A percentile compares a stretch with the other conserved stretches of the same genome.
phyloP scores from a whole-genome alignment of 75 land plant species.

The Cryptomeria japonica region DNA sequence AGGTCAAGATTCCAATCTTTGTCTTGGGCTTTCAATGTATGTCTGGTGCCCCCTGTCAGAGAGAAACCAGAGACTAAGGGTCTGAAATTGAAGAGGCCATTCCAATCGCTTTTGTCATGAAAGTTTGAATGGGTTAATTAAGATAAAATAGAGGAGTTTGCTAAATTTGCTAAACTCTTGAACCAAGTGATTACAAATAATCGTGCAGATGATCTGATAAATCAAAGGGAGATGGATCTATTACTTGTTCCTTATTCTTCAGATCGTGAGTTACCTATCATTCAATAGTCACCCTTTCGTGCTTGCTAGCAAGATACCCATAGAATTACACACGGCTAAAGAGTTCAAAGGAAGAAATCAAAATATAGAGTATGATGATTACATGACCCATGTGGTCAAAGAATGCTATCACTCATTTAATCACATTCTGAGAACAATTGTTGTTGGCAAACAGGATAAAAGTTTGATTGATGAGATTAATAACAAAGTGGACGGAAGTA shows the following conservation, averaged over 20 bases:
- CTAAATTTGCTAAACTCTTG: slow-evolving; percentile 92
- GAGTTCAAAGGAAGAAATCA: slow-evolving; percentile 66
- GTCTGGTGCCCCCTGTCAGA: slow-evolving; percentile 48
- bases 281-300: slow-evolving; percentile 97
- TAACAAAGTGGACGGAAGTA: slow-evolving; percentile 54
- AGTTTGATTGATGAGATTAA: slow-evolving; percentile 64
- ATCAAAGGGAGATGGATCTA: slow-evolving; percentile 85
- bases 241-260: slow-evolving; percentile 88
- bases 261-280: slow-evolving; percentile 56
- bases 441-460: slow-evolving; percentile 62
- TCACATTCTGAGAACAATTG: slow-evolving; percentile 48
- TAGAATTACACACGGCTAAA: slow-evolving; percentile 87
- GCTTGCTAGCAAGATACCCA: slow-evolving; percentile 95
- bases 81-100: slow-evolving; percentile 24
- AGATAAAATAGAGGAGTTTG: slow-evolving; percentile 40
- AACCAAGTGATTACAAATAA: slow-evolving; percentile 83
- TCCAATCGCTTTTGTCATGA: slow-evolving; percentile 33
- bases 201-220: slow-evolving; percentile 87
- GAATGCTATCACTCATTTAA: slow-evolving; percentile 76
- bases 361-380: slow-evolving; percentile 60
- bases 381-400: slow-evolving; percentile 76
- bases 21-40: slow-evolving; percentile 79
- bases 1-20: slow-evolving; percentile 86
- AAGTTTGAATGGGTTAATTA: slow-evolving; percentile 27
- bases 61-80: slow-evolving; percentile 19